These are phyloP conservation scores for Amanita polypyramis DNA, from an alignment of 768 basidiomycete genomes.

Conservation along the genomic window DNA sequence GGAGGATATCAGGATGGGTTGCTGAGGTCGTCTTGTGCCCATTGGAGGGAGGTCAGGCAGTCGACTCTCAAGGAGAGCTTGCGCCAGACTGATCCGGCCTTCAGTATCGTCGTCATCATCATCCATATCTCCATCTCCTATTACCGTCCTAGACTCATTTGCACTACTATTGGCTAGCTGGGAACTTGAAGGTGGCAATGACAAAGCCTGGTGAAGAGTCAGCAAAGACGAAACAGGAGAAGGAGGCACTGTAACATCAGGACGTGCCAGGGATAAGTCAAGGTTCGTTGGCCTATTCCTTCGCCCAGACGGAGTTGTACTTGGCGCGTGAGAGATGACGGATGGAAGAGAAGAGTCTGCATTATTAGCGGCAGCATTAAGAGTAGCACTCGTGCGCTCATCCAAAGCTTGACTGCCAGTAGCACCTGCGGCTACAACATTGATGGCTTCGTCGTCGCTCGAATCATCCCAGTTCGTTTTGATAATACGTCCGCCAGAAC, in stretches of 20 bases:
- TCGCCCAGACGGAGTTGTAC: conserved; percentile 22
- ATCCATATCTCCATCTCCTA: conserved; percentile 35
- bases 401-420: conserved; percentile 77
- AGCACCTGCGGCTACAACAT: conserved; percentile 69
- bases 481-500: conserved; percentile 28
- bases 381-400: conserved; percentile 65
- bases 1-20: conserved; percentile 53
- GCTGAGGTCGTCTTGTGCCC: conserved; percentile 55
- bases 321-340: conserved; percentile 3
- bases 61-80: conserved; percentile 72
- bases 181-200: conserved; percentile 18
- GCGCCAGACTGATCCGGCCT: conserved; percentile 60
- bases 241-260: conserved; percentile 23
- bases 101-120: conserved; percentile 54
- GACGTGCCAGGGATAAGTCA: conserved; percentile 40
- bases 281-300: conserved; percentile 59
- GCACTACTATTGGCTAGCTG: background rate
- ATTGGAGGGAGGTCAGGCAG: conserved; percentile 63
- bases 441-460: conserved; percentile 83
- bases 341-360: conserved; percentile 21
- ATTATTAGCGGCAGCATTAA: conserved; percentile 21
- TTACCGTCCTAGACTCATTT: conserved; percentile 21
- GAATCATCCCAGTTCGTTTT: conserved; percentile 69
- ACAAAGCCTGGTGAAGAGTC: conserved; percentile 55
- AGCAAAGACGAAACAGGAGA: conserved; percentile 55